Percentiles rank a stretch among this genome's conserved stretches.
These are phyloP conservation scores for Dictyostelium discoideum DNA, from an alignment of 78 protist genomes.

Conservation along the genomic window DNA sequence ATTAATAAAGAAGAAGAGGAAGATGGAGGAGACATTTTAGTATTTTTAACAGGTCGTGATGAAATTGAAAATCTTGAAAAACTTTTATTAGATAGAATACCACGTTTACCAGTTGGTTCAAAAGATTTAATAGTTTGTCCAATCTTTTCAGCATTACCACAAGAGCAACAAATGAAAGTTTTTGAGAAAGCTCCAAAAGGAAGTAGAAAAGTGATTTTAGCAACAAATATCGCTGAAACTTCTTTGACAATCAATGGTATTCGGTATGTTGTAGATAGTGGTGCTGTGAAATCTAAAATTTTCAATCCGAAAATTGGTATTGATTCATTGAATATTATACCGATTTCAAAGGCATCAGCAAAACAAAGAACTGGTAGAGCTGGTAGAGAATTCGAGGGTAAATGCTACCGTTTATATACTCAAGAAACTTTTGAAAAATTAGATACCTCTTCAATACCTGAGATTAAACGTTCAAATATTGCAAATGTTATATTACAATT, in stretches of 20 bases:
- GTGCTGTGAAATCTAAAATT: constrained; percentile 86
- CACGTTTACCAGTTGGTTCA: constrained; percentile 27
- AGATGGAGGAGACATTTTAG: constrained; percentile 93
- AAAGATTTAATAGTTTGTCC: constrained; percentile 72
- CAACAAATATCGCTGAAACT: constrained; percentile 99
- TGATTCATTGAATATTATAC: constrained; percentile 84
- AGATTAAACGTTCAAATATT: constrained; percentile 81
- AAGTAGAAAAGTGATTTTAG: constrained; percentile 90
- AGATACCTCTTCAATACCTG: constrained; percentile 63
- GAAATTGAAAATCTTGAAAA: constrained; percentile 90
- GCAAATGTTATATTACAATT: constrained; percentile 77
- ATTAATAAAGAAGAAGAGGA: constrained; percentile 90
- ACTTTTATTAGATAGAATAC: constrained; percentile 40
- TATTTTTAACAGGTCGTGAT: constrained; percentile 95
- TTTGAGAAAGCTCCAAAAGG: constrained; percentile 92
- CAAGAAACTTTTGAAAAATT: constrained; percentile 46
- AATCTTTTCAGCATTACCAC: constrained; percentile 86
- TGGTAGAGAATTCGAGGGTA: constrained; percentile 87
- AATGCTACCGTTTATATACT: constrained; percentile 76
- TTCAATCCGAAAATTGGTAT: constrained; percentile 83
- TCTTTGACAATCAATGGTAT: constrained; percentile 95
- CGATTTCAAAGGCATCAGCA: constrained; percentile 89
- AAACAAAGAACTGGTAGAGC: constrained; percentile 92
- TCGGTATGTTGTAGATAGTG: constrained; percentile 92
- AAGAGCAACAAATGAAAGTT: constrained; percentile 87